Percentiles rank a stretch among this genome's conserved stretches.
These are phyloP conservation scores for Kuraishia borneana DNA, from an alignment of 805 yeast species.

Conservation along the genomic window DNA sequence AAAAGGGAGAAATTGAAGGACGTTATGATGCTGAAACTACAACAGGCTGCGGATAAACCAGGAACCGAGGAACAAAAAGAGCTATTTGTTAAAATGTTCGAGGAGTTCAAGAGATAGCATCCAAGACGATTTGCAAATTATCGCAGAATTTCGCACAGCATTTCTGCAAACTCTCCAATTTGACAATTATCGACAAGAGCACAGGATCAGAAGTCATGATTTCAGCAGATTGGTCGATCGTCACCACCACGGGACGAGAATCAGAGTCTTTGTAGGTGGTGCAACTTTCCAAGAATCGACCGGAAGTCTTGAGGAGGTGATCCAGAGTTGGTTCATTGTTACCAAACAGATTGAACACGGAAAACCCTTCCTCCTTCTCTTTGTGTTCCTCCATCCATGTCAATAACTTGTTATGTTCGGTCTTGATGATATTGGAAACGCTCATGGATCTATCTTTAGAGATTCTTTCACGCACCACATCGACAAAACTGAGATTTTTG, in stretches of 20 bases:
- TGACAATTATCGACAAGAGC: conserved; percentile 48
- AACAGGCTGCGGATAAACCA: not conserved
- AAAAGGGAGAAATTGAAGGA: conserved; percentile 7
- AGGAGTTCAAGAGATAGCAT: conserved; percentile 6
- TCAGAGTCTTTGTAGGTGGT: conserved; percentile 39
- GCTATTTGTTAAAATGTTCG: not conserved
- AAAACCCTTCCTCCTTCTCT: conserved; percentile 4
- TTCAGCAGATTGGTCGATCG: conserved; percentile 45
- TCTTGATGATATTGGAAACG: conserved; percentile 25
- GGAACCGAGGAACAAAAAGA: not conserved
- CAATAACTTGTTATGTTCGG: conserved; percentile 23
- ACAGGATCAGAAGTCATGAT: conserved; percentile 61
- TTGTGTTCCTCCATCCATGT: conserved; percentile 15
- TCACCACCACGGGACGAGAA: conserved; percentile 34
- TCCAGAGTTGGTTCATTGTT: conserved; percentile 18
- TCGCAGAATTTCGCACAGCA: conserved; percentile 22
- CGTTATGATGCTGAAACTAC: not conserved
- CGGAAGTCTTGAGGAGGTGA: conserved; percentile 24
- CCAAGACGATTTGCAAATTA: conserved; percentile 5
- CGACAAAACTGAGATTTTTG: conserved; percentile 42
- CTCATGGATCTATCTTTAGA: conserved; percentile 29
- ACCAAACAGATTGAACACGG: conserved; percentile 14
- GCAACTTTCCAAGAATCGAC: conserved; percentile 50
- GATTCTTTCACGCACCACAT: conserved; percentile 43
- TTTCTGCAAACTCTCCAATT: conserved; percentile 51